Base-by-base conservation (phyloP, 148 eudicot genomes). In the Polygonum maritimum region DNA sequence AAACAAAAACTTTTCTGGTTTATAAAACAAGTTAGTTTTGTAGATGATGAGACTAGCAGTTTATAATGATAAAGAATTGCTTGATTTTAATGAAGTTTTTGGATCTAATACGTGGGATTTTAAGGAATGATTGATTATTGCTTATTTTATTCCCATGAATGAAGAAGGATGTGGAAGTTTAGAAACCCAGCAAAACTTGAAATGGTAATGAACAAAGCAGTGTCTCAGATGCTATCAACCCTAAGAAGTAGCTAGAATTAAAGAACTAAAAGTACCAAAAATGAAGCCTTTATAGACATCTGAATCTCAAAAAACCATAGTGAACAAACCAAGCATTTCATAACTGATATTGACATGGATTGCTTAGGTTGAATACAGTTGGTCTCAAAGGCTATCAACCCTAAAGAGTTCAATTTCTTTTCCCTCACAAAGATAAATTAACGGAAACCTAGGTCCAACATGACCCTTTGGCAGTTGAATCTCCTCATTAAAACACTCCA, bases 361-460 rank as follows among this genome's bases (percentile, higher is more conserved):
- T 48, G 15, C 49, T 48, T 11, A 48, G 49, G 15, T 44, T 44
- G 8, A 10, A 44, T 5, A 44, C 47, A 44, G 47, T 44, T 6
- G 10, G 9, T 7, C 18, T 70, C 31, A 70, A 0, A 70, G 8
- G 16, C 75, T 44, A 44, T 72, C 52, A 45, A 72, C 35, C 33
- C 52, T 48, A 6, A 41, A 48, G 51, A 72, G 75, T 48, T 72
- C 75, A 51, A 88, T 85, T 82, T 92, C 90, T 55, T 76, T 85
- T 76, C 80, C 90, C 40, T 82, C 80, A 78, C 90, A 85, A 72
- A 94, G 85, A 74, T 79, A 81, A 48, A 81, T 71, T 12, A 90
- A 75, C 60, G 83, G 87, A 75, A 73, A 77, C 72, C 86, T 85
- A 69, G 97, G 98, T 7, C 97, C 96, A 48, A 88, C 83, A 26